Evolutionary conservation across 2,329 filamentous ascomycete genomes (phyloP).

Genomic region (Penicillium sp.): DNA sequence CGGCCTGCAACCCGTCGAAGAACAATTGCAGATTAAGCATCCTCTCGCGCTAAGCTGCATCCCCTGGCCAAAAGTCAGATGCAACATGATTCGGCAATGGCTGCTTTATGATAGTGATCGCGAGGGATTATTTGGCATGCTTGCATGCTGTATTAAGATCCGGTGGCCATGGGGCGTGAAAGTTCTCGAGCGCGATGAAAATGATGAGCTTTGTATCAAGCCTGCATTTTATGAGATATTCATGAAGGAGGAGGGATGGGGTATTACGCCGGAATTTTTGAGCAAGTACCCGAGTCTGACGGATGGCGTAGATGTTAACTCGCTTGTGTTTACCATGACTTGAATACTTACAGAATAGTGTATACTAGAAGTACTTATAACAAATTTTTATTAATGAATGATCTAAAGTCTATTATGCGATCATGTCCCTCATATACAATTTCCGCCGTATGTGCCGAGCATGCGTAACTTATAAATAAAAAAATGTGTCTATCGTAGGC

Average conservation of each 20-base stretch:
- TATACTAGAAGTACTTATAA: background rate
- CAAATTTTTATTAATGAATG: background rate
- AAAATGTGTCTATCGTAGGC: background rate
- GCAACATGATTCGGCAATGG: conserved; percentile 27
- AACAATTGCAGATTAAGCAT: conserved; percentile 22
- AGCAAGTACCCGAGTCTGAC: conserved; percentile 22
- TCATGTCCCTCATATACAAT: background rate
- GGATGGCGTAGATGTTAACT: conserved; percentile 18
- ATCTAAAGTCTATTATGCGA: background rate
- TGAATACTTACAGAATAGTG: background rate
- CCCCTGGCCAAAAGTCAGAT: conserved; percentile 23
- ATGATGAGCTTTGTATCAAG: conserved; percentile 19
- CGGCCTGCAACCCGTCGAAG: conserved; percentile 19
- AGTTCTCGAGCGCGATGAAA: conserved; percentile 22
- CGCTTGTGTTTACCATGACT: conserved; percentile 8
- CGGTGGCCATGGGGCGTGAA: conserved; percentile 28
- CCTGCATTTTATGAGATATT: conserved; percentile 20
- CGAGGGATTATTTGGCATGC: conserved; percentile 15
- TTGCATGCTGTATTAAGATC: conserved; percentile 24
- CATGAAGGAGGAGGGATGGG: conserved; percentile 24
- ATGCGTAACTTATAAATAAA: background rate
- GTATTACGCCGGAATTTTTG: conserved; percentile 27
- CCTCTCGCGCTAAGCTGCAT: conserved; percentile 21
- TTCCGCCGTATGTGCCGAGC: background rate
- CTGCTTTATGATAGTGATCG: conserved; percentile 13